Evolutionary conservation across 768 basidiomycete genomes (phyloP), one percentile per base, ranked within the genome.

Genomic region (Naganishia vishniacii): DNA sequence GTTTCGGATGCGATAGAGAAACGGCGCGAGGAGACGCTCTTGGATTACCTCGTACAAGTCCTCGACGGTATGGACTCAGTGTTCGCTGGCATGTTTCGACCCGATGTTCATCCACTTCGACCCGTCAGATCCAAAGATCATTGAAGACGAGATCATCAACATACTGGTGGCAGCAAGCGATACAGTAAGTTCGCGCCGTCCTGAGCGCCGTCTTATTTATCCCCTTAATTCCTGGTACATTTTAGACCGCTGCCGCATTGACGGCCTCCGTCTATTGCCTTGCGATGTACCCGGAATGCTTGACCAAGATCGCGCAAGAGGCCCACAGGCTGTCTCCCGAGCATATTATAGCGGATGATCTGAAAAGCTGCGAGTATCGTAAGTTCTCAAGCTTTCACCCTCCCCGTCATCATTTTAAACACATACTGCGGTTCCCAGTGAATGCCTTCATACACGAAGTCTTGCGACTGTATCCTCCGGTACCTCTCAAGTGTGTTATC

Each of bases 101-200:
- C n/a, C n/a, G n/a, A n/a, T n/a, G n/a, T n/a, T n/a, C n/a, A n/a
- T n/a, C n/a, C 20, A 40, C 64, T 62, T 29, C 53, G 51, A 25
- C 0, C 28, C 28, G 25, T 12, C 47, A 89, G 88, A 89, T 71
- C 77, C 78, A 12, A 79, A 82, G 8, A 73, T 84, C 45, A 87
- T 91, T 61, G 84, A 86, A 23, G 87, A 90, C 76, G 86, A 91
- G 67, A 75, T 90, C 13, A 80, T 90, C 49, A 90, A 84, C 71
- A 84, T 89, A 74, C 78, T 91, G 1, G 79, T 90, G 12, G 89
- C 89, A 5, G 82, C 87, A 25, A 78, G 89, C 61, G 89, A 91
- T 77, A 89, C 89, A 37, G 87, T 86, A 45, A 48, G 83, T 79
- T 44, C 45, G 20, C 45, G 26, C n/a, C 26, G 23, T 2, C 3